phyloP scores from a whole-genome alignment of 768 basidiomycete genomes.

The Suillus clintonianus region DNA sequence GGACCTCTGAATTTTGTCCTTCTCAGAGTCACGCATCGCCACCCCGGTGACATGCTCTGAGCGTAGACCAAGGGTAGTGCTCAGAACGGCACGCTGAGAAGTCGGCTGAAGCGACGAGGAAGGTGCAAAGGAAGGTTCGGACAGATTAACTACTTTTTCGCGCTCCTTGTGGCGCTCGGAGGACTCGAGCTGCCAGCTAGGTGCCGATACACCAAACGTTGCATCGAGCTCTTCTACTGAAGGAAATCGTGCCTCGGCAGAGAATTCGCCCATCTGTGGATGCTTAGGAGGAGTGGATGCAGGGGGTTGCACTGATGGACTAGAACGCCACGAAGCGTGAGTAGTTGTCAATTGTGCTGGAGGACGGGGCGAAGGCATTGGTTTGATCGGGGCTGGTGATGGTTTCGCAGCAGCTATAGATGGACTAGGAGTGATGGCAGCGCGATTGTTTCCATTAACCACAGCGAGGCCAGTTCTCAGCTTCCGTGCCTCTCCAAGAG shows the following conservation, averaged over 20 bases:
- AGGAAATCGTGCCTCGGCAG: conserved; percentile 78
- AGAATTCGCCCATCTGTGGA: conserved; percentile 41
- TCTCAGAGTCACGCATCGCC: conserved; percentile 46
- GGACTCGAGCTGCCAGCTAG: conserved; percentile 17
- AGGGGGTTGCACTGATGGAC: conserved; percentile 16
- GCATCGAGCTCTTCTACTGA: conserved; percentile 84
- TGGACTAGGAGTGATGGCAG: conserved; percentile 12
- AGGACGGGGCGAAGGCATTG: conserved; percentile 32
- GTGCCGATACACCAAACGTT: conserved; percentile 38
- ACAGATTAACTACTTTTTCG: conserved; percentile 22
- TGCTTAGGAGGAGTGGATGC: conserved; percentile 34
- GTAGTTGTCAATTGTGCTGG: conserved; percentile 12
- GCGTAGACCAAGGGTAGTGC: conserved; percentile 38
- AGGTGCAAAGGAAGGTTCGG: conserved; percentile 20
- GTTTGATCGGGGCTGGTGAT: conserved; percentile 18
- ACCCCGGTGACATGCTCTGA: conserved; percentile 60
- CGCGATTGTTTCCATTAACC: conserved; percentile 42
- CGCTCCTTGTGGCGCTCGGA: conserved; percentile 6
- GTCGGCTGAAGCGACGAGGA: conserved; percentile 22
- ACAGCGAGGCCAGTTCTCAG: conserved; percentile 66
- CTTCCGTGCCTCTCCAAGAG: conserved; percentile 75
- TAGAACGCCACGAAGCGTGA: conserved; percentile 20
- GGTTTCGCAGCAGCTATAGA: conserved; percentile 17
- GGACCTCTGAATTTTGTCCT: conserved; percentile 10
- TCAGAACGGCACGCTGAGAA: conserved; percentile 16